Conservation (phyloP, 768 basidiomycete species). For the Coprinopsis marcescibilis region DNA sequence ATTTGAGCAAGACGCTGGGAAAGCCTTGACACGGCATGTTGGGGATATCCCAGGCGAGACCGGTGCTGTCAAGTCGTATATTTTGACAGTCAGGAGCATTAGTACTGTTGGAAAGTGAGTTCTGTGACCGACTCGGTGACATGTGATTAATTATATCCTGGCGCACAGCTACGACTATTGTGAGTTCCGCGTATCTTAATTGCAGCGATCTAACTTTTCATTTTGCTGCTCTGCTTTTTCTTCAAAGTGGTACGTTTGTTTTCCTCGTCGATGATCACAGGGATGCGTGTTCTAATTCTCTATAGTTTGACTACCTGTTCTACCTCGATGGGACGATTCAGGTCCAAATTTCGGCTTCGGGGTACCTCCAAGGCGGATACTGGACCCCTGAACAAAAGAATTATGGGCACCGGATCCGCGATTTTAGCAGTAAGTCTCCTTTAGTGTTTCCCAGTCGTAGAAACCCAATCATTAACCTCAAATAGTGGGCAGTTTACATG, state of each 20-base stretch:
- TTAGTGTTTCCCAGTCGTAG: background rate
- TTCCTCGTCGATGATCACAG: too few relatives aligned
- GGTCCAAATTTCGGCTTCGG: conserved; percentile 61
- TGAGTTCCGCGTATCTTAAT: too few relatives aligned
- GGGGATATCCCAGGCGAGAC: conserved; percentile 51
- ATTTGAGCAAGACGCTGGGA: conserved; percentile 56
- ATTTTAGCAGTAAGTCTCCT: conserved; percentile 42
- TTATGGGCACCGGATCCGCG: conserved; percentile 52
- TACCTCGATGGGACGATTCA: conserved; percentile 63
- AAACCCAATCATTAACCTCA: too few relatives aligned
- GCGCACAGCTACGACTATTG: conserved; percentile 45
- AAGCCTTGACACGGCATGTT: conserved; percentile 52
- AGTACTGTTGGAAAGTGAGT: conserved; percentile 62
- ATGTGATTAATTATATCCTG: background rate
- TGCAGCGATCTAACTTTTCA: too few relatives aligned
- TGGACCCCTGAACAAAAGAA: conserved; percentile 44
- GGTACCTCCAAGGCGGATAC: conserved; percentile 61
- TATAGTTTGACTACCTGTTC: conserved; percentile 61
- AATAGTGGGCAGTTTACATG: conserved; percentile 59
- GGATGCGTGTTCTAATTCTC: background rate
- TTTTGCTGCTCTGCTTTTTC: background rate
- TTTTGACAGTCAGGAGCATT: conserved; percentile 49
- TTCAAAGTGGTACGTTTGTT: background rate
- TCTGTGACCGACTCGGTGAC: background rate
- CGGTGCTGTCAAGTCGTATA: conserved; percentile 56